Evolutionary conservation across 108 stramenopile species (phyloP).

Genomic region (Nitzschia sp.): DNA sequence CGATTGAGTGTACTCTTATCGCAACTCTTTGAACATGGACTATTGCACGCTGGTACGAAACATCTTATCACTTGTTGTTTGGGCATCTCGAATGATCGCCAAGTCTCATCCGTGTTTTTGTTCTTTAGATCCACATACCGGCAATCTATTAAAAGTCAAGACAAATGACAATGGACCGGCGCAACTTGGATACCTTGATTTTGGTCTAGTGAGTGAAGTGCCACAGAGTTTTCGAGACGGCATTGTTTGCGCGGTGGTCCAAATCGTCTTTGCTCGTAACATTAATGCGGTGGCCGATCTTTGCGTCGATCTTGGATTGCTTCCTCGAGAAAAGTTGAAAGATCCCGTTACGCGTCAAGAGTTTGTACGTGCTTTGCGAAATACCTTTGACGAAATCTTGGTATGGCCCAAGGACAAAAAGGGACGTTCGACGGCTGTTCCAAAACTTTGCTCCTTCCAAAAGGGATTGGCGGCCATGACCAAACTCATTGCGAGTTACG

Average conservation of each 20-base stretch:
- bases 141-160: constrained; percentile 1
- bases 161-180: neutral
- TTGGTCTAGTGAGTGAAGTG: constrained; percentile 65
- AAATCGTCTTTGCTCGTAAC: constrained; percentile 67
- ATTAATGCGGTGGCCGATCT: constrained; percentile 66
- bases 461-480: constrained; percentile 48
- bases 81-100: neutral
- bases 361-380: neutral
- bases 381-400: constrained; percentile 38
- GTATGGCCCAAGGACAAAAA: constrained; percentile 26
- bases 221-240: constrained; percentile 67
- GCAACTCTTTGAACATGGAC: constrained; percentile 48
- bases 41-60: constrained; percentile 20
- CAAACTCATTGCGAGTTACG: constrained; percentile 49
- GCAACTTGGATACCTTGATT: constrained; percentile 64
- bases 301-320: constrained; percentile 67
- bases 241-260: constrained; percentile 69
- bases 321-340: constrained; percentile 55
- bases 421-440: constrained; percentile 37
- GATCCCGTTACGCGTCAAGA: constrained; percentile 39
- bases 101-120: neutral
- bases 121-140: neutral
- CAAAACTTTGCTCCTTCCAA: constrained; percentile 46
- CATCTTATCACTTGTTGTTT: neutral
- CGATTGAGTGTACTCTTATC: constrained; percentile 50